Evolutionary conservation across 352 stramenopile species (phyloP).

Genomic region (Pythium graminicola): DNA sequence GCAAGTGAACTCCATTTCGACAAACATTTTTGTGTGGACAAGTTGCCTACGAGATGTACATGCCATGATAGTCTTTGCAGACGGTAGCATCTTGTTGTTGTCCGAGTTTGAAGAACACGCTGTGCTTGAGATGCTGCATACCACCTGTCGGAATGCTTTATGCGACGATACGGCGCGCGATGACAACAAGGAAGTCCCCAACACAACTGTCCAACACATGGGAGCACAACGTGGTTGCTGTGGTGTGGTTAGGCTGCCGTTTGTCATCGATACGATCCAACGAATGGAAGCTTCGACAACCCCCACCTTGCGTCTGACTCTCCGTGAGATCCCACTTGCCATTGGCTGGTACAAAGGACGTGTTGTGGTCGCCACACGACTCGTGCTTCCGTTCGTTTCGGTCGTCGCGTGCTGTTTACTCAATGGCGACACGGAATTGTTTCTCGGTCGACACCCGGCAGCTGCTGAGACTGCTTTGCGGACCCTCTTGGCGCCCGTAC

Average conservation of each 20-base stretch:
- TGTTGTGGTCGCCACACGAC: background rate
- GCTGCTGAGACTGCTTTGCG: background rate
- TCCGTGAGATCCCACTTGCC: slow-evolving; percentile 1
- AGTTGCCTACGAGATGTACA: slow-evolving; percentile 3
- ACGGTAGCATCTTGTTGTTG: slow-evolving; percentile 2
- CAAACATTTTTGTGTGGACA: slow-evolving; percentile 12
- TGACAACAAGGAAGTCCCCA: background rate
- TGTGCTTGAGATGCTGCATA: slow-evolving; percentile 6
- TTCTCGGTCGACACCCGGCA: background rate
- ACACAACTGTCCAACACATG: background rate
- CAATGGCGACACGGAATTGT: slow-evolving; percentile 13
- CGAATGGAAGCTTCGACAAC: background rate
- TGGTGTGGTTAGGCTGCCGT: slow-evolving; percentile 7
- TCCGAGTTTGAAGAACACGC: slow-evolving; percentile 16
- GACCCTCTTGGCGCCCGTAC: background rate
- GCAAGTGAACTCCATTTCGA: too few relatives aligned
- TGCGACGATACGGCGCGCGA: background rate
- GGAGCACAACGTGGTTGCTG: background rate
- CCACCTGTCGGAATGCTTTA: too few relatives aligned
- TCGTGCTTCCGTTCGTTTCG: background rate
- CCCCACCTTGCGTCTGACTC: background rate
- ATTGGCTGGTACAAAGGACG: slow-evolving; percentile 2
- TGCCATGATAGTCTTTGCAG: slow-evolving; percentile 6
- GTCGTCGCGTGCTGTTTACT: slow-evolving; percentile 5
- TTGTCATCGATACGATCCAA: background rate